Evolutionary conservation across 2,329 filamentous ascomycete genomes (phyloP).

Genomic region (Zymoseptoria ardabiliae): DNA sequence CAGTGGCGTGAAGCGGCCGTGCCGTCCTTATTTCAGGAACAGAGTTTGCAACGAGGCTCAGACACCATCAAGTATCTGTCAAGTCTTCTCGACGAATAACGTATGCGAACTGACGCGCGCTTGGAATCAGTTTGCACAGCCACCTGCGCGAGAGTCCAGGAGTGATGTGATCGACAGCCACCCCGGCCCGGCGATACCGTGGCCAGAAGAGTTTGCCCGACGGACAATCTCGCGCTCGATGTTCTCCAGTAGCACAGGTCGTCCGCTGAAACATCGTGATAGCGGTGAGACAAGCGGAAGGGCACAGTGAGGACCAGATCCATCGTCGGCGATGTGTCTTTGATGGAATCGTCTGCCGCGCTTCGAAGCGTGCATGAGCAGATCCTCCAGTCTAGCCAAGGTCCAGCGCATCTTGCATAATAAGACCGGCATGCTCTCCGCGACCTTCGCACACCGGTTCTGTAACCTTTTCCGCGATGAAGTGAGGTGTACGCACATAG

Average conservation of each 20-base stretch:
- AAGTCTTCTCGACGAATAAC: background rate
- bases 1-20: background rate
- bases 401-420: constrained; percentile 14
- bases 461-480: background rate
- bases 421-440: constrained; percentile 2
- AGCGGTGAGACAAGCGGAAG: background rate
- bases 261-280: background rate
- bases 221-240: background rate
- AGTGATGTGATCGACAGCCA: background rate
- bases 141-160: background rate
- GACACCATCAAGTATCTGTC: background rate
- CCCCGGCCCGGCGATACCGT: background rate
- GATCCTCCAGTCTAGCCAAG: constrained; percentile 1
- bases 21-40: background rate
- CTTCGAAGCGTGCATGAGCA: constrained; percentile 1
- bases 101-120: background rate
- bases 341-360: background rate
- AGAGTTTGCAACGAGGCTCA: constrained; percentile 3
- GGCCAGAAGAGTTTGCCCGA: background rate
- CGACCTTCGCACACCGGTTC: constrained; percentile 1
- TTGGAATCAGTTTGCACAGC: constrained; percentile 3
- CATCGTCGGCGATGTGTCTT: background rate
- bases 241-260: background rate
- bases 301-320: background rate
- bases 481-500: constrained; percentile 2